Evolutionary conservation across 495 filamentous ascomycete genomes (phyloP).

Genomic region (Viridothelium virens): DNA sequence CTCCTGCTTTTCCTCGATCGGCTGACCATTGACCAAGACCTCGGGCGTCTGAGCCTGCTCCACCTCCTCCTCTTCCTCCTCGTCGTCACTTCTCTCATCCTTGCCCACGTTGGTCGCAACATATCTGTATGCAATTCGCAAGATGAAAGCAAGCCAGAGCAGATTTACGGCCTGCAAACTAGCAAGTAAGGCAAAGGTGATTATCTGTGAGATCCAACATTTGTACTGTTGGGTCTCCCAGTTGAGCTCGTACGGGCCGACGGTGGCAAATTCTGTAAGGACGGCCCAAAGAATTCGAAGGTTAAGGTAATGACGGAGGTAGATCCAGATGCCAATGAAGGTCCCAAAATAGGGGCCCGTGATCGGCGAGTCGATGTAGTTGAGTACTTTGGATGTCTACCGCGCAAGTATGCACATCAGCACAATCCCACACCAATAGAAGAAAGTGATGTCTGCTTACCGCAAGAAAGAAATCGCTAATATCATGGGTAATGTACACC

Average conservation of each 20-base stretch:
- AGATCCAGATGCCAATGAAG: slow-evolving; percentile 83
- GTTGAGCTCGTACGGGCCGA: slow-evolving; percentile 60
- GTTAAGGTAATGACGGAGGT: slow-evolving; percentile 87
- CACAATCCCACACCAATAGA: neutral
- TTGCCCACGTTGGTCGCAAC: slow-evolving; percentile 22
- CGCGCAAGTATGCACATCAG: neutral
- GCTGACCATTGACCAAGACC: slow-evolving; percentile 18
- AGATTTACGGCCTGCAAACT: slow-evolving; percentile 35
- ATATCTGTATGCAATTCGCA: slow-evolving; percentile 30
- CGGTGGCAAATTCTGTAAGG: slow-evolving; percentile 76
- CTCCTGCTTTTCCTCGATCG: slow-evolving; percentile 12
- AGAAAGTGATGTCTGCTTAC: slow-evolving; percentile 45
- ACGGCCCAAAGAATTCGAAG: slow-evolving; percentile 77
- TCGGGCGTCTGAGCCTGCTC: slow-evolving; percentile 6
- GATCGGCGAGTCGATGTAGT: slow-evolving; percentile 76
- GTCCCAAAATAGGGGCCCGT: slow-evolving; percentile 73
- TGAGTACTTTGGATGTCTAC: slow-evolving; percentile 86
- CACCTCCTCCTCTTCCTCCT: slow-evolving; percentile 30
- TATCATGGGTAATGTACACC: slow-evolving; percentile 94
- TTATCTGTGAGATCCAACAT: slow-evolving; percentile 34
- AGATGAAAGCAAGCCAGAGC: slow-evolving; percentile 36
- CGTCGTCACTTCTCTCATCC: slow-evolving; percentile 37
- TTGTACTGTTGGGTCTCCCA: slow-evolving; percentile 40
- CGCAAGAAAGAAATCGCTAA: slow-evolving; percentile 94
- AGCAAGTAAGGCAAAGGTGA: slow-evolving; percentile 34